These are phyloP conservation scores for Hericium coralloides DNA, from an alignment of 768 basidiomycete genomes.

Conservation along the genomic window DNA sequence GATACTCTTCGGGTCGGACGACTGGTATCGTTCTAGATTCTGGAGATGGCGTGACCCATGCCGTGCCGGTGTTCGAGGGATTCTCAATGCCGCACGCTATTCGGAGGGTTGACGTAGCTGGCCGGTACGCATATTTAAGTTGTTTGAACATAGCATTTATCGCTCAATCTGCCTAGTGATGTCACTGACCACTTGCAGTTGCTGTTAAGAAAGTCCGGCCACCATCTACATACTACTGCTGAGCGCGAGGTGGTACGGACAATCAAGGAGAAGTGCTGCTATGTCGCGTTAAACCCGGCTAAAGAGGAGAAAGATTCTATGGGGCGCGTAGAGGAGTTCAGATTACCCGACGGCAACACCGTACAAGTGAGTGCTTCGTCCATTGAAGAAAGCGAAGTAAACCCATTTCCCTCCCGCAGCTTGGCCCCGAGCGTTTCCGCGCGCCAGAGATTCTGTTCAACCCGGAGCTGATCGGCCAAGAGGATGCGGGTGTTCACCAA, in stretches of 20 bases:
- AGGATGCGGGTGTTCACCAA: slow-evolving; percentile 96
- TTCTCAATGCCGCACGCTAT: slow-evolving; percentile 99
- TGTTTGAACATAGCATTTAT: background rate
- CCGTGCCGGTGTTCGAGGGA: slow-evolving; percentile 97
- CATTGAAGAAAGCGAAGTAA: slow-evolving; percentile 3
- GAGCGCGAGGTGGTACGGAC: slow-evolving; percentile 95
- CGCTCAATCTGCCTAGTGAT: slow-evolving; percentile 45
- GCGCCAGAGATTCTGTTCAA: slow-evolving; percentile 98
- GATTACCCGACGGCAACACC: slow-evolving; percentile 89
- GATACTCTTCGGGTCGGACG: slow-evolving; percentile 96
- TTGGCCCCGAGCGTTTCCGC: slow-evolving; percentile 90
- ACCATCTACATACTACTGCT: slow-evolving; percentile 93
- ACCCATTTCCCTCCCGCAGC: slow-evolving; percentile 34
- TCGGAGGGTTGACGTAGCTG: slow-evolving; percentile 91
- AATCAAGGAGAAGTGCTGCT: slow-evolving; percentile 98
- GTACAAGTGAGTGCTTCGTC: slow-evolving; percentile 55
- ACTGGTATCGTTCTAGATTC: slow-evolving; percentile 99
- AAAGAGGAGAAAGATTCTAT: slow-evolving; percentile 92
- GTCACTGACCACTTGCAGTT: slow-evolving; percentile 95
- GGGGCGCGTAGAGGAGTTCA: slow-evolving; percentile 79
- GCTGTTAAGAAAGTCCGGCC: slow-evolving; percentile 86
- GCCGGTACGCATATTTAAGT: slow-evolving; percentile 48
- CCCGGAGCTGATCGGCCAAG: slow-evolving; percentile 91
- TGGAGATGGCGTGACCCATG: slow-evolving; percentile 97
- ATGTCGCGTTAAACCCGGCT: slow-evolving; percentile 82